Conservation (phyloP, 1,284 basidiomycete species). For the Gymnopus androsaceus region DNA sequence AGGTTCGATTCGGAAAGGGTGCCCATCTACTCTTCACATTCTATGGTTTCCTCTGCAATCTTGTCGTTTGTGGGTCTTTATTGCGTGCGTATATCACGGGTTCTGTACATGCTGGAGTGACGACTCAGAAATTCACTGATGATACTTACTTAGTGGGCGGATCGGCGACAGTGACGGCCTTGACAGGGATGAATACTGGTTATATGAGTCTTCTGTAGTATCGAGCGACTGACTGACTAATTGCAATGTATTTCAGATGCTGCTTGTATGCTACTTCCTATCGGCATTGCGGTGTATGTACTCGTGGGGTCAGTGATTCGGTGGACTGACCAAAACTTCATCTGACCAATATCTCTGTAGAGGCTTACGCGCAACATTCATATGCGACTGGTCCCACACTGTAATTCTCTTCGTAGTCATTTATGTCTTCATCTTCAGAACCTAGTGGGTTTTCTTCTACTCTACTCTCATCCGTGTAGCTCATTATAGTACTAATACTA, state of each 20-base stretch:
- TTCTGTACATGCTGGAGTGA: not conserved
- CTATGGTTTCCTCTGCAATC: constrained; percentile 64
- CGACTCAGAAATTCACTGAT: no score
- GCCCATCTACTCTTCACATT: constrained; percentile 67
- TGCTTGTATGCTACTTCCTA: constrained; percentile 59
- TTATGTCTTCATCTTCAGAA: constrained; percentile 47
- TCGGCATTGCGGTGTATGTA: constrained; percentile 43
- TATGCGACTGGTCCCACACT: constrained; percentile 57
- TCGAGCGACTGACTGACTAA: no score
- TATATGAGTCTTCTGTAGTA: not conserved
- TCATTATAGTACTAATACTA: not conserved
- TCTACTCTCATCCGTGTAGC: no score
- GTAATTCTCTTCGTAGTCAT: constrained; percentile 53
- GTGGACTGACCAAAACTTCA: not conserved
- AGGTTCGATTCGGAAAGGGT: constrained; percentile 60
- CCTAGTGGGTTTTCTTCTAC: constrained; percentile 40
- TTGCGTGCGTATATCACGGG: constrained; percentile 39
- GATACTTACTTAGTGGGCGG: constrained; percentile 47
- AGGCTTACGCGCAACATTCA: constrained; percentile 55
- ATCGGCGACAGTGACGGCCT: constrained; percentile 60
- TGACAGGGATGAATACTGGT: constrained; percentile 63
- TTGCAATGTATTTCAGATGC: constrained; percentile 30
- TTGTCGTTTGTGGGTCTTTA: constrained; percentile 57
- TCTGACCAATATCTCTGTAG: constrained; percentile 41
- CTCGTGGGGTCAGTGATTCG: constrained; percentile 11